A percentile compares a stretch with the other conserved stretches of the same genome.
These are phyloP conservation scores for Clonostachys rhizophaga DNA, from an alignment of 2,329 filamentous ascomycete genomes.

Conservation along the genomic window DNA sequence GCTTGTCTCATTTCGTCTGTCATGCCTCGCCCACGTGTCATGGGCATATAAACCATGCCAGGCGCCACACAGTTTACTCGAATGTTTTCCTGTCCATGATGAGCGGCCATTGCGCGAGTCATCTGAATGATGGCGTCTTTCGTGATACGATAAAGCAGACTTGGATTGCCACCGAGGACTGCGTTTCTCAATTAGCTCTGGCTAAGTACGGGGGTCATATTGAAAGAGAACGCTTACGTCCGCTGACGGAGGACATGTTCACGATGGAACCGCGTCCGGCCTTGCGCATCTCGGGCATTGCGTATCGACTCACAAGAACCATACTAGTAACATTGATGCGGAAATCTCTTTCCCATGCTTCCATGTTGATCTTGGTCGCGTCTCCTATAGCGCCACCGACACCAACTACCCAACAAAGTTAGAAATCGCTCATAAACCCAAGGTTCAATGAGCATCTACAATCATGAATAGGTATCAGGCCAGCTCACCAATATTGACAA, in stretches of 20 bases:
- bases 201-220: slow-evolving; percentile 6
- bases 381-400: slow-evolving; percentile 50
- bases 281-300: slow-evolving; percentile 14
- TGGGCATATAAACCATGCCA: slow-evolving; percentile 17
- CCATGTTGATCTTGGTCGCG: slow-evolving; percentile 53
- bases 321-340: slow-evolving; percentile 23
- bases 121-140: slow-evolving; percentile 38
- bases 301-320: slow-evolving; percentile 8
- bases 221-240: slow-evolving; percentile 20
- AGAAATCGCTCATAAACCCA: slow-evolving; percentile 10
- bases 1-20: slow-evolving; percentile 15
- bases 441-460: slow-evolving; percentile 7
- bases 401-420: slow-evolving; percentile 19
- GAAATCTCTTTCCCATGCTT: slow-evolving; percentile 45
- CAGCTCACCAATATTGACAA: slow-evolving; percentile 17
- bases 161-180: slow-evolving; percentile 24
- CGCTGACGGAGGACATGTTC: slow-evolving; percentile 55
- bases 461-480: no score
- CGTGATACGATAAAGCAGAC: slow-evolving; percentile 31
- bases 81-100: slow-evolving; percentile 22
- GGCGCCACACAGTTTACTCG: slow-evolving; percentile 3
- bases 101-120: slow-evolving; percentile 38
- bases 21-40: slow-evolving; percentile 15
- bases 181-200: no score
- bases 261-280: slow-evolving; percentile 41